Percentiles rank a stretch among this genome's conserved stretches.
phyloP scores from a whole-genome alignment of 176 grass and related monocot species.

The Dactylis glomerata region DNA sequence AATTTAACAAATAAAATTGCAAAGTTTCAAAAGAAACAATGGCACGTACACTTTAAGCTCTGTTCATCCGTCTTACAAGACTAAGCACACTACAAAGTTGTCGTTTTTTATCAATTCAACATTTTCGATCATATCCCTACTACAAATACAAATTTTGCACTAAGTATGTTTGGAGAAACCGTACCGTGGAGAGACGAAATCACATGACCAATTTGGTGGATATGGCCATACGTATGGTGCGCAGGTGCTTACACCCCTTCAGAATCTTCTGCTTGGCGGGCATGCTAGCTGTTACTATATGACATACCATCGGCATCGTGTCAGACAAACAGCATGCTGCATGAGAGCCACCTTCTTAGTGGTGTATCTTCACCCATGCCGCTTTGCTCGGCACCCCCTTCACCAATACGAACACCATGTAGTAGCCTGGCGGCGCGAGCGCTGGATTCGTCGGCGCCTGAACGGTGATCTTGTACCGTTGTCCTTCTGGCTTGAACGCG shows the following conservation, averaged over 20 bases:
- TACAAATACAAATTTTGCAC: background rate
- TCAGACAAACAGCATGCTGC: background rate
- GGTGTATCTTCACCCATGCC: slow-evolving; percentile 60
- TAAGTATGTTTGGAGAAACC: background rate
- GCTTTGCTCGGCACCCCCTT: slow-evolving; percentile 70
- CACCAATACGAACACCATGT: slow-evolving; percentile 55
- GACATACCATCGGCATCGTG: background rate
- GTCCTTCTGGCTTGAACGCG: slow-evolving; percentile 12
- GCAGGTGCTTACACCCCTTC: background rate
- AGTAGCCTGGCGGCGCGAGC: slow-evolving; percentile 70
- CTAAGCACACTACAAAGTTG: background rate
- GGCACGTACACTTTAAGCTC: background rate
- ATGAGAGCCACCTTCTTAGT: background rate
- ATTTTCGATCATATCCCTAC: slow-evolving; percentile 3
- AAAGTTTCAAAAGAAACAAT: background rate
- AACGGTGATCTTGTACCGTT: slow-evolving; percentile 1
- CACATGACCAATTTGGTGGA: background rate
- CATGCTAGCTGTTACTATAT: background rate
- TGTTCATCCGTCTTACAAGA: background rate
- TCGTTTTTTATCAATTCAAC: background rate
- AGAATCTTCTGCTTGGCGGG: background rate
- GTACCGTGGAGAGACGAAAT: slow-evolving; percentile 3
- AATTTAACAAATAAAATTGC: background rate
- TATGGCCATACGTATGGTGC: background rate
- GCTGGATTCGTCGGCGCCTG: slow-evolving; percentile 40